Base-by-base conservation (phyloP, 164 flowering plant species). In the Stephania yunnanensis region DNA sequence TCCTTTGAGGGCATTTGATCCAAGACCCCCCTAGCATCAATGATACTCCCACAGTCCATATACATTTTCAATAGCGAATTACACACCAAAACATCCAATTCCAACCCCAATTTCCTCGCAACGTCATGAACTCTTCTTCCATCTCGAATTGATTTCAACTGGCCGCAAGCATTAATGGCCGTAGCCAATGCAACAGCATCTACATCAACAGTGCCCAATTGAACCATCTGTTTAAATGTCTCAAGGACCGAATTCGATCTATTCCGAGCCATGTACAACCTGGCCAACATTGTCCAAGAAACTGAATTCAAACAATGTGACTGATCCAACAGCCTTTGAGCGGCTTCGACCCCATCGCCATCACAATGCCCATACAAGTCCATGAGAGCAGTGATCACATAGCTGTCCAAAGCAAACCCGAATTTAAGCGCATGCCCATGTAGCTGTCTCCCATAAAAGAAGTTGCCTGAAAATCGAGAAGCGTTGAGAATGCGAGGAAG, bases 61-160 rank as follows among this genome's bases (percentile, higher is more conserved):
- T 87, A 89, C 97, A 92, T 87, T 80, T 84, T 88, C 80, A 89
- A 50, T 6, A 90, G 85, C 8, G 93, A 83, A 78, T 89, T 92
- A 68, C 89, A 74, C 29, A 92, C 94, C 78, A 88, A 65, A 55
- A 85, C 71, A 73, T 88, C 83, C 69, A 46, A 84, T 55, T 86
- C 88, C 44, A 92, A 71, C 7, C 87, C 88, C 72, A 46, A 74
- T 36, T 74, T 80, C 79, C 42, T 78, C 0, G 88, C 92, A 81
- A 87, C 77, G 42, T 75, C 71, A 70, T 88, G 94, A 74, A 88
- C 73, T 10, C 74, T 82, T 70, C 80, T 83, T 9, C 90, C 93
- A 46, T 88, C 80, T 22, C 64, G 79, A 82, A 87, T 70, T 0
- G 91, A 86, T 58, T 80, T 82, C 19, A 86, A 36, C 55, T 72